Percentiles rank a stretch among this genome's conserved stretches.
Conservation (phyloP, 139 green algal species). For the Protoeuglena noctilucae region DNA sequence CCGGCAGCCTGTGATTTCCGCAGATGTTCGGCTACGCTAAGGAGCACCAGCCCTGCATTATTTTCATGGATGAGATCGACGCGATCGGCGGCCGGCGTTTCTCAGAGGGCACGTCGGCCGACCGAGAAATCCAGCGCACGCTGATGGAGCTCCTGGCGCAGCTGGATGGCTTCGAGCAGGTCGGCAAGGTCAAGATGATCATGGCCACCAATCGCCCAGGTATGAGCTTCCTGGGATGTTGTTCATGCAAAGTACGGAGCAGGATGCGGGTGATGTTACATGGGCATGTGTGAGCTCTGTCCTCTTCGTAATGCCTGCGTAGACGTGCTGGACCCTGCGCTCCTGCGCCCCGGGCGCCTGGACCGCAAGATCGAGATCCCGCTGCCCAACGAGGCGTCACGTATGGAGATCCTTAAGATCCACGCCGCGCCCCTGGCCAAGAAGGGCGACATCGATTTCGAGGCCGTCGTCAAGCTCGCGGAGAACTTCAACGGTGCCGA, state of each 20-base stretch:
- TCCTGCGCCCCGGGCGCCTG: constrained; percentile 85
- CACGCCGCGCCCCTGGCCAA: constrained; percentile 84
- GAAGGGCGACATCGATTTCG: constrained; percentile 98
- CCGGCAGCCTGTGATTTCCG: no score
- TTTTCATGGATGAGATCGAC: constrained; percentile 99
- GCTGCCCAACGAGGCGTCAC: constrained; percentile 88
- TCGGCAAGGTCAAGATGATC: constrained; percentile 93
- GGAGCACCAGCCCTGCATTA: constrained; percentile 97
- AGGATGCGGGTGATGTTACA: no score
- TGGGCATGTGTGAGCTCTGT: no score
- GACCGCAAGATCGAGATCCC: constrained; percentile 99
- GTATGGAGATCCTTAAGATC: constrained; percentile 98
- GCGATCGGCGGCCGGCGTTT: constrained; percentile 93
- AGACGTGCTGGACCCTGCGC: constrained; percentile 94
- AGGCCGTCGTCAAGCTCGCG: constrained; percentile 88
- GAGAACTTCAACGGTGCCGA: constrained; percentile 97
- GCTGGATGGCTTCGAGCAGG: constrained; percentile 94
- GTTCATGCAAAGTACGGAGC: no score
- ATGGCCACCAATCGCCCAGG: constrained; percentile 82
- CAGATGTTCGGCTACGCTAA: constrained; percentile 95
- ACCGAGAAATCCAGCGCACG: constrained; percentile 97
- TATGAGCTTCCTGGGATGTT: no score
- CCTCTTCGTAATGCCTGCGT: no score
- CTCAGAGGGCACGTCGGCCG: constrained; percentile 88
- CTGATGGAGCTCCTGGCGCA: constrained; percentile 99